Evolutionary conservation across 805 yeast genomes (phyloP), one percentile per base, ranked within the genome.

Genomic region (Suhomyces emberorum): DNA sequence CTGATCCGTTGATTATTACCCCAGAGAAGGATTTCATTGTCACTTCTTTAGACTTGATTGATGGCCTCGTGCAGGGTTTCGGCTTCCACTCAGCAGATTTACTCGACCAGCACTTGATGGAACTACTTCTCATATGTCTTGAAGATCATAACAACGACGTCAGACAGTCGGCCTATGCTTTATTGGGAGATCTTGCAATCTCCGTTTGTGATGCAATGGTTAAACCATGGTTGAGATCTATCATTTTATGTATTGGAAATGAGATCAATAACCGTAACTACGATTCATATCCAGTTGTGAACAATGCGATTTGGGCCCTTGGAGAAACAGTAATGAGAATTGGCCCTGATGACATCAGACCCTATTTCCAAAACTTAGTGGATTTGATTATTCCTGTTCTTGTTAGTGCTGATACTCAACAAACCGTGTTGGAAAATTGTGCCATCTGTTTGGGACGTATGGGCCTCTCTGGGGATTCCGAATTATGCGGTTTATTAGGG

Each of bases 11-110:
- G 8, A 69, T 80, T 32, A 79, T 76, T 18, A 77, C 84, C 1
- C 95, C 96, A 0, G 97, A 93, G 53, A 85, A 83, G 53, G 97
- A 89, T 58, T 88, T 89, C 50, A 74, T 87, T 41, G 88, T 91
- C 22, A 87, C 97, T 1, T 78, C 96, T 1, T 57, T 93, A 26
- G 98, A 93, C 55, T 70, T 93, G 49, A 74, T 93, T 20, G 98
- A 91, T 59, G 98, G 98, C 3, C 65, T 93, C 37, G 81, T 88
- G 15, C 98, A 91, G 63, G 98, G 97, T 1, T 70, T 93, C 38
- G 85, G 84, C 10, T 58, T 65, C 6, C 80, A 79, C 43, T 69
- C 80, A 20, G 76, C 70, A 7, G 82, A 76, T 28, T 63, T 85
- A 44, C 70, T 83, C 33, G 48, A 54, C 16, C 65, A 64, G 34